Base-by-base conservation (phyloP, 2,329 filamentous ascomycete genomes). In the Colletotrichum musicola region DNA sequence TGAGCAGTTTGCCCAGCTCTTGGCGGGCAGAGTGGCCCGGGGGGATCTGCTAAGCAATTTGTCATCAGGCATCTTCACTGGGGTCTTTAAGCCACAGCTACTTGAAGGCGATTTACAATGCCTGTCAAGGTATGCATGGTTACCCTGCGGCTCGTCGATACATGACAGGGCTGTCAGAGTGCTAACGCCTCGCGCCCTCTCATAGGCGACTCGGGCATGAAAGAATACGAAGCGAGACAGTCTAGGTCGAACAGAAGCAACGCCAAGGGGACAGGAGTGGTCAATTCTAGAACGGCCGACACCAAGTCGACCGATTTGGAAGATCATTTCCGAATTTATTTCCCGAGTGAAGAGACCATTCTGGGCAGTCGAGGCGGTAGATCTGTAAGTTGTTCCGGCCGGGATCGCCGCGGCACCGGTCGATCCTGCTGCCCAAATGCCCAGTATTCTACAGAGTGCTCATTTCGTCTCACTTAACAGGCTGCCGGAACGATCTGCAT, bases 401-500 rank as follows among this genome's bases (percentile, higher is more conserved):
- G 51, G 57, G 67, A 59, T 68, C 58, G 64, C 58, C 57, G 57
- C 30, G 38, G 57, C 49, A 46, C 63, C 63, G 44, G 64, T 57
- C 63, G 64, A 69, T 68, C 63, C 63, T 63, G 64, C 38, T 69
- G 58, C 22, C 53, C 53, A 57, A 63, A 50, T 40, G 35, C 35
- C 51, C 35, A 14, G 20, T 55, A 2, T 27, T 51, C 14, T 42
- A 14, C 5, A 30, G n/a, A 42, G n/a, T 60, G 38, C 46, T 71
- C 50, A 71, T 72, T 67, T 38, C 63, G 27, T 30, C 49, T 66
- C n/a, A 56, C 30, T 35, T 59, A 16, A 46, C 59, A 91, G 89
- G 81, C 82, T 47, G 96, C 89, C 22, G 95, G 95, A 9, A 97
- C 95, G 0, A 94, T 98, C 68, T 97, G 92, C 75, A 86, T 96